Evolutionary conservation across 495 filamentous ascomycete genomes (phyloP).

Genomic region (Tetracladium setigerum): DNA sequence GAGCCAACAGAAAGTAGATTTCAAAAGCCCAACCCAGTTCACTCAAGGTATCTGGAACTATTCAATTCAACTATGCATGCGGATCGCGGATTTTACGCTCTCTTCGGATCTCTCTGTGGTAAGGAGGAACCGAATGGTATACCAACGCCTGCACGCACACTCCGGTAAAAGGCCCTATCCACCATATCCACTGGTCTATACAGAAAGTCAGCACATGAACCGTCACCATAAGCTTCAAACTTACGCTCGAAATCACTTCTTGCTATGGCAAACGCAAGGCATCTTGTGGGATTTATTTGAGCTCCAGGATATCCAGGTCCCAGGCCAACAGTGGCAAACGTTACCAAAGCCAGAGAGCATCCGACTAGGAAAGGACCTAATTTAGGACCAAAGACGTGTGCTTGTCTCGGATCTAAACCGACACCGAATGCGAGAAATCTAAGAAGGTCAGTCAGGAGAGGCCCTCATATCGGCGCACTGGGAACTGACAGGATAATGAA

Average conservation of each 20-base stretch:
- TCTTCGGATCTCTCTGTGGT: constrained; percentile 5
- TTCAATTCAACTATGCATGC: too few relatives aligned
- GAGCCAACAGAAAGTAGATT: too few relatives aligned
- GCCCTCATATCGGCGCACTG: background rate
- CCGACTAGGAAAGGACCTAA: constrained; percentile 50
- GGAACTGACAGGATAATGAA: constrained; percentile 29
- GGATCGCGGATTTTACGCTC: too few relatives aligned
- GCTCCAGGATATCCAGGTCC: constrained; percentile 39
- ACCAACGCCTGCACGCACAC: constrained; percentile 13
- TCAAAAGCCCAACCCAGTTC: too few relatives aligned
- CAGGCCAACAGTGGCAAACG: constrained; percentile 36
- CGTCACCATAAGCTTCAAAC: background rate
- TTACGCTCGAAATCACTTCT: constrained; percentile 20
- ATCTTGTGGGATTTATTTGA: constrained; percentile 25
- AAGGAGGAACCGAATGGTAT: constrained; percentile 24
- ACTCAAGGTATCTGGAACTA: too few relatives aligned
- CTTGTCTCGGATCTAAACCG: constrained; percentile 50
- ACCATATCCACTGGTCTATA: constrained; percentile 29
- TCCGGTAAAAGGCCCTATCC: constrained; percentile 23
- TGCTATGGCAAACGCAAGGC: constrained; percentile 22
- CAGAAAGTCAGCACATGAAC: background rate
- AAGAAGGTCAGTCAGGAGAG: constrained; percentile 4
- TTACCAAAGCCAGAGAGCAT: constrained; percentile 35
- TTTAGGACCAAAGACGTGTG: constrained; percentile 43
- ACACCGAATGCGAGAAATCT: constrained; percentile 39